phyloP scores from a whole-genome alignment of 1,139 yeast species.

The Cylindricascospora bacillispora region DNA sequence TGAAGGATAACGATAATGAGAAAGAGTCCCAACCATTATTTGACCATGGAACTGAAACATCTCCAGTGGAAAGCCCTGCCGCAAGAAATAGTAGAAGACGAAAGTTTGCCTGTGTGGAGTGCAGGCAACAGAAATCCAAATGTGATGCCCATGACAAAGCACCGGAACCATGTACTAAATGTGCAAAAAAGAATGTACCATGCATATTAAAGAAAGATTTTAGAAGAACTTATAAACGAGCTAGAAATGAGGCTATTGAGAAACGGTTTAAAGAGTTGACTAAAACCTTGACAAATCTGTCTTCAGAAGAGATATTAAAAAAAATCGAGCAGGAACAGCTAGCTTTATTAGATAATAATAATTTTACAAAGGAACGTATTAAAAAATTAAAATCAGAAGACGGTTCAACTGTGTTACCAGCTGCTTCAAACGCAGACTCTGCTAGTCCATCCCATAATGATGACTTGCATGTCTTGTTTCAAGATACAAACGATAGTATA shows the following conservation, averaged over 20 bases:
- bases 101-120: constrained; percentile 85
- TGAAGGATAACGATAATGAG: too few relatives aligned
- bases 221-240: constrained; percentile 80
- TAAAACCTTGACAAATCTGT: constrained; percentile 39
- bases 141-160: constrained; percentile 75
- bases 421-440: not conserved
- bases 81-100: constrained; percentile 31
- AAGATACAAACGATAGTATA: not conserved
- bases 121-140: constrained; percentile 85
- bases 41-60: too few relatives aligned
- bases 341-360: constrained; percentile 16
- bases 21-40: too few relatives aligned
- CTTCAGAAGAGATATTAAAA: constrained; percentile 35
- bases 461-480: not conserved
- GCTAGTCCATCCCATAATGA: not conserved
- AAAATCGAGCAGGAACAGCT: constrained; percentile 19
- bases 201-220: constrained; percentile 73
- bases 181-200: constrained; percentile 51
- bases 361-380: constrained; percentile 23
- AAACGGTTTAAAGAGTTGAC: constrained; percentile 61
- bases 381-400: constrained; percentile 6
- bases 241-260: constrained; percentile 74
- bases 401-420: not conserved
- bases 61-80: too few relatives aligned
- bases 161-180: constrained; percentile 77